These are phyloP conservation scores for Pichia sp. DNA, from an alignment of 1,139 yeast genomes.

Conservation along the genomic window DNA sequence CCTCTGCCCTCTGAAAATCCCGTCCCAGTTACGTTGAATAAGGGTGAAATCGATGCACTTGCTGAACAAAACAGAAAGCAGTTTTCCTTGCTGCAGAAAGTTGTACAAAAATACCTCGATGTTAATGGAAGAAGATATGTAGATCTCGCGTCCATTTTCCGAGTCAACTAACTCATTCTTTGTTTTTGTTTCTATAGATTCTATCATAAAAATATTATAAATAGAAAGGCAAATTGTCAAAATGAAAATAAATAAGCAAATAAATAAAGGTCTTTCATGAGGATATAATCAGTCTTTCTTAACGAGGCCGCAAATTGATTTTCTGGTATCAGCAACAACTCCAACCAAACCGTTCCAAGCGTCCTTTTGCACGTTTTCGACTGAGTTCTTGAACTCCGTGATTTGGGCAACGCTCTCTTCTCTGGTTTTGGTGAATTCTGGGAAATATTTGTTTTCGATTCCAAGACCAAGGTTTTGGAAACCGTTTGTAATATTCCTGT, in stretches of 20 bases:
- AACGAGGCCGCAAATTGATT: slow-evolving; percentile 1
- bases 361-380: slow-evolving; percentile 1
- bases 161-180: slow-evolving; percentile 29
- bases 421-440: slow-evolving; percentile 32
- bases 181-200: not conserved
- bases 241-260: not conserved
- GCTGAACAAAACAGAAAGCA: slow-evolving; percentile 74
- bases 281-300: slow-evolving; percentile 14
- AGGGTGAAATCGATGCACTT: slow-evolving; percentile 63
- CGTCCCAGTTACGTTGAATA: slow-evolving; percentile 33
- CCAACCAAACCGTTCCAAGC: slow-evolving; percentile 15
- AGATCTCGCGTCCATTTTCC: slow-evolving; percentile 78
- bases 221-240: not conserved
- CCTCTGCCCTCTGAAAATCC: slow-evolving; percentile 40
- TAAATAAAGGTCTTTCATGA: not conserved
- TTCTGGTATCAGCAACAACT: slow-evolving; percentile 13
- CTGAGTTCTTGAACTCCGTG: not conserved
- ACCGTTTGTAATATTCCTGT: slow-evolving; percentile 27
- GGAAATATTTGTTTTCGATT: slow-evolving; percentile 32
- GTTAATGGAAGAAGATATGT: slow-evolving; percentile 92
- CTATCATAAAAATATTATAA: not conserved
- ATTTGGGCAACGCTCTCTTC: slow-evolving; percentile 10
- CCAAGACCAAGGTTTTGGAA: slow-evolving; percentile 19
- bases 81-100: slow-evolving; percentile 54
- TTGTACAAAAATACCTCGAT: slow-evolving; percentile 67